Evolutionary conservation across 2,329 filamentous ascomycete genomes (phyloP).

Genomic region (Aspergillus sp.): DNA sequence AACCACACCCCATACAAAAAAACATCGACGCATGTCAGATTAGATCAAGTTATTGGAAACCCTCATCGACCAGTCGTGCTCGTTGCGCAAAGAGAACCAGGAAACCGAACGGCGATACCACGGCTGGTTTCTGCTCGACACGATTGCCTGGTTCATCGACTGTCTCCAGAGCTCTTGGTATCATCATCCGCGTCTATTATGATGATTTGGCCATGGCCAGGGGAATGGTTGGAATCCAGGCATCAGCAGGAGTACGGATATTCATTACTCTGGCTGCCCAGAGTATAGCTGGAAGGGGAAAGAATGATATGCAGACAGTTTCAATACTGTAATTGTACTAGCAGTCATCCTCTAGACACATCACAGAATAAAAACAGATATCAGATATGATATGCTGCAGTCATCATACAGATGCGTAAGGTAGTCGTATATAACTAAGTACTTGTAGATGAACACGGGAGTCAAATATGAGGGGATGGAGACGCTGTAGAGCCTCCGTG

Average conservation of each 20-base stretch:
- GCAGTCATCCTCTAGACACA: too few species aligned
- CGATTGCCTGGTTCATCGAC: constrained; percentile 1
- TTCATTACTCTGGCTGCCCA: too few species aligned
- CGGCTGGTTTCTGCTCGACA: constrained; percentile 12
- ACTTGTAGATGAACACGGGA: too few species aligned
- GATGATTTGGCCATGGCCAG: neutral
- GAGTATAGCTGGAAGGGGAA: too few species aligned
- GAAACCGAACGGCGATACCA: constrained; percentile 16
- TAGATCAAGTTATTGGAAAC: constrained; percentile 53
- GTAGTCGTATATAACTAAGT: too few species aligned
- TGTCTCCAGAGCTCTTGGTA: constrained; percentile 18
- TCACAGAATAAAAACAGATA: too few species aligned
- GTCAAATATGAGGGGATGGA: too few species aligned
- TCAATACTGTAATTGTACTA: neutral
- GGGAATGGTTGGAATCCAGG: neutral
- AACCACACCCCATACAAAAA: neutral
- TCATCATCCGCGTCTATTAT: constrained; percentile 14
- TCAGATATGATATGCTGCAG: too few species aligned
- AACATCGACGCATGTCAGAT: constrained; percentile 41
- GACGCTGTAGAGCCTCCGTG: too few species aligned
- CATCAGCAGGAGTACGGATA: too few species aligned
- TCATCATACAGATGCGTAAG: too few species aligned
- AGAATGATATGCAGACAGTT: neutral
- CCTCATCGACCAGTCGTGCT: constrained; percentile 32
- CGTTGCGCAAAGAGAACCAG: constrained; percentile 2